Conservation (phyloP, 305 asterid species). For the Solanum chacoense region DNA sequence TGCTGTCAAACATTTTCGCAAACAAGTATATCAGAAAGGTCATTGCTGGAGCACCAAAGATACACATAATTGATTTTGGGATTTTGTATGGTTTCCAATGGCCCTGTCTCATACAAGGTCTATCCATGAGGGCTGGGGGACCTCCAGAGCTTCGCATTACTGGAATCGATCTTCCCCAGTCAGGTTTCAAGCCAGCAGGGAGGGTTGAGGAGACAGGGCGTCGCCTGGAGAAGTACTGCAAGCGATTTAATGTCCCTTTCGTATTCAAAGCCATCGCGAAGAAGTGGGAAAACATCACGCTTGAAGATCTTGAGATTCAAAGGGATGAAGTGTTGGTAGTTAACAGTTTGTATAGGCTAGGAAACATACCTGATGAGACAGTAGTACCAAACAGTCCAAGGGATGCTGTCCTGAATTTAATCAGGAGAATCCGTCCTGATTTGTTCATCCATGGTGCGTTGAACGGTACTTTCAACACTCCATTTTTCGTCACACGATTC, state of each 20-base stretch:
- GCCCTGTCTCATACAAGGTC: conserved; percentile 21
- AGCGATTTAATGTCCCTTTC: conserved; percentile 19
- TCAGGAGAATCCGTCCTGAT: conserved; percentile 16
- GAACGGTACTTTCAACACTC: conserved; percentile 16
- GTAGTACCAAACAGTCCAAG: conserved; percentile 15
- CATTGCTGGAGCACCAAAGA: conserved; percentile 1
- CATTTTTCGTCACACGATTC: conserved; percentile 8
- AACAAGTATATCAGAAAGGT: conserved; percentile 3
- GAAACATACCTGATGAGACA: conserved; percentile 18
- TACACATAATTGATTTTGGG: conserved; percentile 16
- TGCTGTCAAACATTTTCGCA: conserved; percentile 11
- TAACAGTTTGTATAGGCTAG: conserved; percentile 16
- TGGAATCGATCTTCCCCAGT: conserved; percentile 22
- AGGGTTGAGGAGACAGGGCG: conserved; percentile 18
- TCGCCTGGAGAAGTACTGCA: conserved; percentile 14
- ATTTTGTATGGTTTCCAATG: conserved; percentile 21
- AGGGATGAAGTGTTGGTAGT: conserved; percentile 14
- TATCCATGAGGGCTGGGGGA: conserved; percentile 15
- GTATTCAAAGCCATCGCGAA: conserved; percentile 15
- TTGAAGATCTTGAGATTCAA: conserved; percentile 16
- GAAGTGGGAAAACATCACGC: conserved; percentile 16
- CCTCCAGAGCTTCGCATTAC: conserved; percentile 16
- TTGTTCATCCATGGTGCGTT: conserved; percentile 15
- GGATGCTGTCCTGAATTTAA: conserved; percentile 11
- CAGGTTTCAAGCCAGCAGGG: conserved; percentile 22